These are phyloP conservation scores for Lentinula sp. DNA, from an alignment of 768 basidiomycete species.

Conservation along the genomic window DNA sequence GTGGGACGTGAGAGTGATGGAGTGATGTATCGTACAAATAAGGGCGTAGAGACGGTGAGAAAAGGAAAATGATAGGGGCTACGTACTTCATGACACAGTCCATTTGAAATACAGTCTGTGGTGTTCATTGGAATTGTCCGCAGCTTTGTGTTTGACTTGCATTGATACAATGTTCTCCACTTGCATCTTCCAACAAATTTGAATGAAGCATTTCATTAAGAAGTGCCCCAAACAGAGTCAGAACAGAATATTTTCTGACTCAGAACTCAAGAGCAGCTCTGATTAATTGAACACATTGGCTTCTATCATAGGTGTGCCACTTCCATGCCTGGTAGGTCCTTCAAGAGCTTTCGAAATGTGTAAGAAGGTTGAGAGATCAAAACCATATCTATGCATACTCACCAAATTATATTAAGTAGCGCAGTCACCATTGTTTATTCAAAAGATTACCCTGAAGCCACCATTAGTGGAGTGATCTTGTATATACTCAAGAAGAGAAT, in stretches of 20 bases:
- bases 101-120: constrained; percentile 15
- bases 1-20: too few relatives aligned
- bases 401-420: background rate
- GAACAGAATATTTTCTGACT: background rate
- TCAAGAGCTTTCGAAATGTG: background rate
- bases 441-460: background rate
- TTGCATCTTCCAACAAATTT: constrained; percentile 18
- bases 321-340: constrained; percentile 17
- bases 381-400: background rate
- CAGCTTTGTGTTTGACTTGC: constrained; percentile 16
- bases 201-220: constrained; percentile 14
- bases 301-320: constrained; percentile 17
- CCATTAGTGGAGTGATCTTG: background rate
- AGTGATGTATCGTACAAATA: too few relatives aligned
- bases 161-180: constrained; percentile 18
- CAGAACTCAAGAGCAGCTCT: background rate
- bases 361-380: background rate
- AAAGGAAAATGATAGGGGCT: too few relatives aligned
- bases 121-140: constrained; percentile 17
- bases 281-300: constrained; percentile 8
- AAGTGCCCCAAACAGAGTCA: too few relatives aligned
- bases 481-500: background rate
- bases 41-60: too few relatives aligned
- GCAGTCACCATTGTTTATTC: background rate
- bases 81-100: too few relatives aligned